These are phyloP conservation scores for Triticum aestivum DNA, from an alignment of 176 grass and related monocot genomes.

Conservation along the genomic window IWGSC_CS_RefSeq_v2.1 NC_057798.1:739942247-739942746, in stretches of 20 bases:
- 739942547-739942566: no score
- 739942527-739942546: no score
- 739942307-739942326: neutral
- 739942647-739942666: neutral
- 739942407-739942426: constrained; percentile 49
- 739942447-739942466: neutral
- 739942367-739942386: constrained; percentile 55
- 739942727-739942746: no score
- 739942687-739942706: neutral
- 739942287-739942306: neutral
- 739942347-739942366: constrained; percentile 38
- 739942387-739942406: constrained; percentile 65
- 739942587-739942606: no score
- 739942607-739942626: no score
- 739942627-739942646: no score
- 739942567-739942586: no score
- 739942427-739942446: constrained; percentile 53
- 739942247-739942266: constrained; percentile 41
- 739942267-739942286: no score
- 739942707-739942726: no score
- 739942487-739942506: no score
- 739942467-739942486: no score
- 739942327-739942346: neutral
- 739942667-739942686: neutral
- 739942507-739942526: no score